Conservation (phyloP, 306 rosid species). For the Sesbania bispinosa region DNA sequence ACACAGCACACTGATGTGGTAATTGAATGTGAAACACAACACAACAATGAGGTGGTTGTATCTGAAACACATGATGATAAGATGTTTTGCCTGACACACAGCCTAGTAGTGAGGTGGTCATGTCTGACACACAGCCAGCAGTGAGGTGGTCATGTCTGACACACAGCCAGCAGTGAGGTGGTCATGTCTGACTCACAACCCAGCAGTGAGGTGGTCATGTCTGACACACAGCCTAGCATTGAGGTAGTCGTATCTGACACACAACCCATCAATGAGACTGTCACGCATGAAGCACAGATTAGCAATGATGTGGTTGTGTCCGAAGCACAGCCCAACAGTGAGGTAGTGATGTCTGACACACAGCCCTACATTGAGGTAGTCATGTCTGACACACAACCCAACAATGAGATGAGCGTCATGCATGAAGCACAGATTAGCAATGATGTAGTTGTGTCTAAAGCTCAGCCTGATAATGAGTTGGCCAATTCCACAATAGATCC, state of each 20-base stretch:
- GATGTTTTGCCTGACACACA: constrained; percentile 12
- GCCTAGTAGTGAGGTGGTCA: not conserved
- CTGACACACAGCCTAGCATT: not conserved
- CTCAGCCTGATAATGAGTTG: constrained; percentile 14
- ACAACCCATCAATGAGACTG: not conserved
- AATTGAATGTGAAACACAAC: constrained; percentile 14
- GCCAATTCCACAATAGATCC: constrained; percentile 24
- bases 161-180: not conserved
- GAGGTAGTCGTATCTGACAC: constrained; percentile 5
- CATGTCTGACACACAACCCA: too few relatives aligned
- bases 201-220: not conserved
- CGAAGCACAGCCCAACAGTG: too few relatives aligned
- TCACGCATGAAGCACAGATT: too few relatives aligned
- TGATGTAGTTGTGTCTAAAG: not conserved
- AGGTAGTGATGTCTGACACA: too few relatives aligned
- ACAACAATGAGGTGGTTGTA: not conserved
- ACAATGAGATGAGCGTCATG: too few relatives aligned
- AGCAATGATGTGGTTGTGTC: too few relatives aligned
- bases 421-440: too few relatives aligned
- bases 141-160: not conserved
- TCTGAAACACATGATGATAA: constrained; percentile 15
- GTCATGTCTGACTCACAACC: not conserved
- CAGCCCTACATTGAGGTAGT: too few relatives aligned
- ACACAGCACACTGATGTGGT: not conserved
- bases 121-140: constrained; percentile 16